Base-by-base conservation (phyloP, 345 rosid species). In the Erodium maritimum region DNA sequence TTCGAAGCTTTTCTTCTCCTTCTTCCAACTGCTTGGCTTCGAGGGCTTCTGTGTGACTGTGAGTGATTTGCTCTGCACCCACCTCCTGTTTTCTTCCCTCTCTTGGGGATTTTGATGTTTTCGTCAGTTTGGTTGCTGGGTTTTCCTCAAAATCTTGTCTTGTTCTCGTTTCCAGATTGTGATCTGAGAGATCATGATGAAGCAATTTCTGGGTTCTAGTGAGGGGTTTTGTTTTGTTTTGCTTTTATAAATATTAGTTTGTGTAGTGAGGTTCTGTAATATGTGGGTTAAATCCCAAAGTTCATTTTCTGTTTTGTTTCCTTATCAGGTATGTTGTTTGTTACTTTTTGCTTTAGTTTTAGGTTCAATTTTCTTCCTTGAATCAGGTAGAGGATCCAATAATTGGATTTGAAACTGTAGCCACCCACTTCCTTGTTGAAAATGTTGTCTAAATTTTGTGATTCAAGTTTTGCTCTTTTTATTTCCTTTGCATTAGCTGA, bases 1-100 rank as follows among this genome's bases (percentile, higher is more conserved):
- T 56, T 55, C 56, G 71, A 65, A 77, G 67, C 65, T 61, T 70
- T 62, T 54, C 59, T 23, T 29, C 73, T 52, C 52, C 56, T 59
- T 21, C 55, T 48, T 12, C 57, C 37, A 29, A 29, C 34, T 58
- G 21, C 22, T 24, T 23, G 23, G 34, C 64, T 16, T 21, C 18
- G 23, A 23, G 19, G 13, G 6, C 19, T 51, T 21, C 19, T 17
- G 13, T 2, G 5, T 23, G 5, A 18, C 25, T 12, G 17, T 33
- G 53, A 52, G 74, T 72, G 67, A 66, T 80, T 69, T 23, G 37
- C 59, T 65, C 58, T 37, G 42, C 58, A n/a, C 19, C 52, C 2
- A 55, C 11, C 6, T 11, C 24, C 45, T 21, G 19, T 52, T 19
- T 61, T 69, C 55, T 74, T 60, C 19, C 56, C 55, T 63, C 19